Evolutionary conservation across 1,139 yeast genomes (phyloP), one percentile per base, ranked within the genome.

Genomic region (Pneumocystis jirovecii): DNA sequence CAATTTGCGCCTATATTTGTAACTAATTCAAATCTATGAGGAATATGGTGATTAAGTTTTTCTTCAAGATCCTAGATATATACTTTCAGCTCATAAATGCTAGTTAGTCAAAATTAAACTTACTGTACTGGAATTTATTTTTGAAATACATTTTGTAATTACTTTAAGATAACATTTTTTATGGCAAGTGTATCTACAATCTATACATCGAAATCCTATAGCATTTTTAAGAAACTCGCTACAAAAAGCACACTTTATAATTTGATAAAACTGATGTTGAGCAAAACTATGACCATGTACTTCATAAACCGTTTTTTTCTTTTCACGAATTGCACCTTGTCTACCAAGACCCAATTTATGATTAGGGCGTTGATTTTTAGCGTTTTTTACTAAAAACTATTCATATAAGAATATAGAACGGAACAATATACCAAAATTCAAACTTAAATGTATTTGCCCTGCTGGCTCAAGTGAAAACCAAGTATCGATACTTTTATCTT

Each of bases 281-380:
- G 89, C 95, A 78, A 93, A 93, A 75, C 89, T 95, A 77, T 93
- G 98, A 17, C 98, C 98, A 73, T 89, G 96, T 73, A 93, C 95
- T 76, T 91, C 97, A 74, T 85, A 89, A 1, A 93, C 89, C 72
- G 91, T 97, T 73, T 91, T 97, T 72, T 91, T 91, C 79, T 89
- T 85, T 76, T 89, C 95, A 72, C 96, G 86, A 70, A 93, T 93
- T 68, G 98, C 98, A 77, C 97, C 97, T 74, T 91, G 96, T 80
- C 98, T 96, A 29, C 96, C 97, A 69, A 93, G 82, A 0, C 89
- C 89, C 25, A 87, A 89, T 64, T 82, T 82, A 62, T 76, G 79
- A 62, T 77, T 71, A 68, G 77, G 69, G 64, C 81, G 73, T 64
- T 76, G 76, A 39, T 78, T 79, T 40, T 81, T 79, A 65, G 81